Evolutionary conservation across 768 basidiomycete species (phyloP), one percentile per base, ranked within the genome.

Genomic region (Guyanaporus albipodus): DNA sequence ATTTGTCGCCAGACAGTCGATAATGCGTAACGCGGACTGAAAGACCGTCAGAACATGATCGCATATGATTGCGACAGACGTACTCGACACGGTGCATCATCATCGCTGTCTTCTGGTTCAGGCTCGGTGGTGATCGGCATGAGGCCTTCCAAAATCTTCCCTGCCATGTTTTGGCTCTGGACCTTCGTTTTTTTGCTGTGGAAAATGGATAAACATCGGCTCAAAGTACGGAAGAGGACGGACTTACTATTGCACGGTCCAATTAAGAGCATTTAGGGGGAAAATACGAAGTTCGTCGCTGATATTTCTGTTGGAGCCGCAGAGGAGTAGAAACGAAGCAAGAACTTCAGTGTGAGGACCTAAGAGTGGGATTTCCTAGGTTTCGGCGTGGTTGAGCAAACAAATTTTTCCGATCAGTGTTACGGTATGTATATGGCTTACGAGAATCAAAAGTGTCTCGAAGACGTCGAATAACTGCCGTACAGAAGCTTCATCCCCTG

Each of bases 121-220:
- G 85, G 82, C 70, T 99, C 96, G 24, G 89, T 86, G 4, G 91
- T 85, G 58, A 98, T 89, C 36, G 93, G 91, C 78, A 99, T 87
- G 35, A 99, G 80, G 35, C 89, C 88, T 56, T 91, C 83, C 48
- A 98, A 78, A 62, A 99, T 95, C 22, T 80, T 77, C 37, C 80
- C 79, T 14, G 91, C 92, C 47, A 99, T 76, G 62, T 81, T 80
- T 50, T 92, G 78, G 57, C 79, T 79, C 69, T 96, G 92, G 29
- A 99, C 79, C 69, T 93, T 96, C 40, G 86, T 85, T 72, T 97
- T 97, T 82, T 98, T 99, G 74, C 91, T 94, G 58, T 55, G 46
- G 43, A 14, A 38, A 56, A 42, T 34, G 40, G 32, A 19, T 45
- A 6, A 38, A 23, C 8, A 42, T 34, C n/a, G 17, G 17, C 22